Base-by-base conservation (phyloP, 257 asterid species). In the Misopates orontium region DNA sequence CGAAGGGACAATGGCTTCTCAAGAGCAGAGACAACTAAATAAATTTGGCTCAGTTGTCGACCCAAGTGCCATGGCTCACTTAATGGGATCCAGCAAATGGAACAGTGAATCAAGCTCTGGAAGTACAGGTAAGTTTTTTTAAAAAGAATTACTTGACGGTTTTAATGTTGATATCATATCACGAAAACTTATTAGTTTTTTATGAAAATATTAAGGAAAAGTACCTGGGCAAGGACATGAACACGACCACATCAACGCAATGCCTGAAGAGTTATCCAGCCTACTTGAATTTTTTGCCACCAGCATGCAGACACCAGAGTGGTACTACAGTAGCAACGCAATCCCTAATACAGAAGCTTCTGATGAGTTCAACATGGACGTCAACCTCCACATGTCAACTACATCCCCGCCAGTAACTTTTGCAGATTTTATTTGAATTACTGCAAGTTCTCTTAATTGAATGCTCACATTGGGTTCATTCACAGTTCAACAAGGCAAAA, bases 221-320 rank as follows among this genome's bases (percentile, higher is more conserved):
- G 36, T 53, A 51, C 20, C 17, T n/a, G 51, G 56, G 36, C 72
- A 60, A 40, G 77, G 60, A 17, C 67, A 54, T 19, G 59, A 70
- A 41, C 66, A 74, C 8, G 54, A n/a, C 6, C 39, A 49, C 55
- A 42, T 19, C 48, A 42, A 52, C 56, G 40, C 16, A 25, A 51
- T 49, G 71, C 58, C 71, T 3, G 76, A 79, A 58, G 83, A 74
- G n/a, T 41, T 71, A 64, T 71, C 75, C 25, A 62, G 71, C 69
- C 42, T 76, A 67, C 63, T 78, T 2, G 74, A 70, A 18, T 59
- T 59, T 67, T 64, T 68, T 45, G 71, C 70, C 4, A 58, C 62
- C 31, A 70, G 39, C 56, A 31, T 39, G 18, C 75, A 68, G n/a
- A 50, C 67, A 44, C 54, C 71, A 8, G 72, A 41, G 48, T 64